These are phyloP conservation scores for Aureobasidium mangrovei DNA, from an alignment of 2,329 filamentous ascomycete genomes.

Conservation along the genomic window DNA sequence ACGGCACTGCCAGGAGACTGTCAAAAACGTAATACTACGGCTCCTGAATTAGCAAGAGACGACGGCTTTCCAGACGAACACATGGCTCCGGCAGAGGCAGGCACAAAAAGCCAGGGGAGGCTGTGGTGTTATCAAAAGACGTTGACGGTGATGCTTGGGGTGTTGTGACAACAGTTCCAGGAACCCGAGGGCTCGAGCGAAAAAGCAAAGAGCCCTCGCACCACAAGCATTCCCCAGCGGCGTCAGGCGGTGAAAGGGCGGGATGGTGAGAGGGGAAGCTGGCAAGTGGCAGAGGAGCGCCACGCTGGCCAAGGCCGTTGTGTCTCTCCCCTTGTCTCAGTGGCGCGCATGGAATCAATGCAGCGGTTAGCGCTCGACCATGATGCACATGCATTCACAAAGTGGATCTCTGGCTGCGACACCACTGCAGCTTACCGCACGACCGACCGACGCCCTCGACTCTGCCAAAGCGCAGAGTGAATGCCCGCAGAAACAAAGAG, in stretches of 20 bases:
- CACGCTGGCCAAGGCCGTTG: conserved; percentile 6
- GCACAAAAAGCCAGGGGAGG: not conserved
- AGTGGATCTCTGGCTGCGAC: not conserved
- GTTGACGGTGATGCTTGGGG: conserved; percentile 4
- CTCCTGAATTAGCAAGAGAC: conserved; percentile 8
- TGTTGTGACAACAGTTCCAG: not conserved
- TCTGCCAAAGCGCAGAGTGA: not conserved
- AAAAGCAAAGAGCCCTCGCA: conserved; percentile 2
- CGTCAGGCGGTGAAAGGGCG: conserved; percentile 11
- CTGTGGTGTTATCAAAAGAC: not conserved
- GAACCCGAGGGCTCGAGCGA: not conserved
- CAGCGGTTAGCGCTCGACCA: conserved; percentile 14
- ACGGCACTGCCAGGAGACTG: conserved; percentile 3
- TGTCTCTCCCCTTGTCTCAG: conserved; percentile 12
- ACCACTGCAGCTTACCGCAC: conserved; percentile 1
- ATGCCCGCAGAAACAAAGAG: not conserved
- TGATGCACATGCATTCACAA: conserved; percentile 13
- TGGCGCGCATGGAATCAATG: conserved; percentile 11
- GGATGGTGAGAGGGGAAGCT: conserved; percentile 7
- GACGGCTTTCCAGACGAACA: not conserved
- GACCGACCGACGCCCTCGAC: not conserved
- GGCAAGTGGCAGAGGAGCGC: not conserved
- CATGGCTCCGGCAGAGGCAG: conserved; percentile 10
- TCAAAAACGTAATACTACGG: not conserved
- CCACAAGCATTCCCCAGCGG: conserved; percentile 9